Base-by-base conservation (phyloP, 495 filamentous ascomycete genomes). In the Penicillium dipodomyicola region DNA sequence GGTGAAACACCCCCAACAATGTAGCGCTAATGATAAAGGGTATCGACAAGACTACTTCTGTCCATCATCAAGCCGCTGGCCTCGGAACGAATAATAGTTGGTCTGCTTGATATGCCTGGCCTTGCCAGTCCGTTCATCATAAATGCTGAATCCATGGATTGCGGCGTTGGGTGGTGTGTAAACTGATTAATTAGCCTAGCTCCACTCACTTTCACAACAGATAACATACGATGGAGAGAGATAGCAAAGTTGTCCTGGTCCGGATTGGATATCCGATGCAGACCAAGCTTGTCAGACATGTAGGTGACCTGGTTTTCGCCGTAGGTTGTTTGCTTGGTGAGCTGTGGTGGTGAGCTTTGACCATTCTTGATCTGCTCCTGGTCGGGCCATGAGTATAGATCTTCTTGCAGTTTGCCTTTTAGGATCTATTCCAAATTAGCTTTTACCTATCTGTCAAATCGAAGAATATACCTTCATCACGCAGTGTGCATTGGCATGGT, bases 151-250 rank as follows among this genome's bases (percentile, higher is more conserved):
- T 2, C 90, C 90, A 54, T 84, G 75, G 39, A 74, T 83, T 14
- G 88, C 87, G 4, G 91, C 91, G 63, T 95, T 93, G 6, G 92
- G 92, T 42, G 92, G 92, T 1, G 91, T 95, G 65, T 96, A 96
- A 43, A 96, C 87, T 90, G 59, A 59, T 11, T 19, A 33, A 51
- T 65, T 25, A 58, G 51, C 15, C 32, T 45, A n/a, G 12, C 7
- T 25, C 15, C 30, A 43, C 37, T 14, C 32, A 22, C 17, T 25
- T 23, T 32, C 37, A n/a, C 20, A 43, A 48, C 5, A 22, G 19
- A 23, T 10, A 60, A 81, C 87, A 67, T 80, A 89, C 87, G 70
- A 74, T 97, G 92, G 43, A 97, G 74, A 33, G 91, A 94, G 52
- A 96, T 85, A 57, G 93, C 92, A 61, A 85, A 82, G 57, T 92